A percentile compares a stretch with the other conserved stretches of the same genome.
These are phyloP conservation scores for Fusarium lateritium DNA, from an alignment of 2,329 filamentous ascomycete species.

Conservation along the genomic window DNA sequence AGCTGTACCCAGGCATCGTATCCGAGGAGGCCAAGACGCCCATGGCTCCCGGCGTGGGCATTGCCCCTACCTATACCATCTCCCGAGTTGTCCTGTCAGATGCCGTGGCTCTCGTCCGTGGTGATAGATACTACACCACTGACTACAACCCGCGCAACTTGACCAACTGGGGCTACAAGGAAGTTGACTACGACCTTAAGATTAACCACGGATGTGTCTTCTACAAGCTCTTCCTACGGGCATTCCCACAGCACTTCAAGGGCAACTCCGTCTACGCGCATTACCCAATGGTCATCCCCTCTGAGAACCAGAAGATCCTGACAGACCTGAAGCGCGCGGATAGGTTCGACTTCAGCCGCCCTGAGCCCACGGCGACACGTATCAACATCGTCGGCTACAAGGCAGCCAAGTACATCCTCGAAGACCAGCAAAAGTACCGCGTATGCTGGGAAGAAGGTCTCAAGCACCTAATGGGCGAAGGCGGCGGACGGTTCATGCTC, in stretches of 20 bases:
- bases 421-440: slow-evolving; percentile 73
- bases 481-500: slow-evolving; percentile 70
- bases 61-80: slow-evolving; percentile 82
- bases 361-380: slow-evolving; percentile 64
- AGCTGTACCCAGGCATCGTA: slow-evolving; percentile 84
- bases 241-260: slow-evolving; percentile 86
- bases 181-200: slow-evolving; percentile 79
- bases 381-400: slow-evolving; percentile 73
- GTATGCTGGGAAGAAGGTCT: slow-evolving; percentile 76
- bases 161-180: slow-evolving; percentile 88
- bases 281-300: slow-evolving; percentile 79
- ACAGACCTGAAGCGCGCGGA: slow-evolving; percentile 75
- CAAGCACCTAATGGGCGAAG: slow-evolving; percentile 71
- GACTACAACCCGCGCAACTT: slow-evolving; percentile 82
- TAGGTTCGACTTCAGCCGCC: slow-evolving; percentile 78
- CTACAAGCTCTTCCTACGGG: slow-evolving; percentile 85
- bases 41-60: slow-evolving; percentile 81
- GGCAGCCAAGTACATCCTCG: slow-evolving; percentile 73
- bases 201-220: slow-evolving; percentile 87
- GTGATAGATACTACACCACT: slow-evolving; percentile 84
- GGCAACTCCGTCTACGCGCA: slow-evolving; percentile 85
- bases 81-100: slow-evolving; percentile 84
- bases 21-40: slow-evolving; percentile 82
- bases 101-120: slow-evolving; percentile 82
- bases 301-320: slow-evolving; percentile 80